phyloP scores from a whole-genome alignment of 2,329 filamentous ascomycete genomes.

The Botrytis deweyae region DNA sequence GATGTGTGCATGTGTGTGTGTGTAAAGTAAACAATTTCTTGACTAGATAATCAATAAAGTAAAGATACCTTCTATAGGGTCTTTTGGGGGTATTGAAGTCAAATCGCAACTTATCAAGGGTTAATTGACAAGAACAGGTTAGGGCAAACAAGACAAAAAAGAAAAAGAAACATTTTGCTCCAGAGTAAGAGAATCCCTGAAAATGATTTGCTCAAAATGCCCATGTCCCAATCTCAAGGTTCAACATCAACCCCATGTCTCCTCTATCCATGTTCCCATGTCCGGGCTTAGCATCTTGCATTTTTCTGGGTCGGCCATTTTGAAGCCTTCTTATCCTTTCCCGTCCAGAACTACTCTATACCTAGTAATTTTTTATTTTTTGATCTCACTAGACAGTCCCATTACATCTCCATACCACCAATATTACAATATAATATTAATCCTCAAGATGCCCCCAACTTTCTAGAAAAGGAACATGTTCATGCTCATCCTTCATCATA shows the following conservation, averaged over 20 bases:
- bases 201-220: constrained; percentile 14
- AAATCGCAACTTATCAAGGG: background rate
- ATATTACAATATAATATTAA: constrained; percentile 12
- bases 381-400: constrained; percentile 11
- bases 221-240: constrained; percentile 11
- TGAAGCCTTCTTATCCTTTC: background rate
- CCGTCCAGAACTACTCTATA: constrained; percentile 8
- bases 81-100: constrained; percentile 12
- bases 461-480: constrained; percentile 12
- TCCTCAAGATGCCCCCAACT: constrained; percentile 17
- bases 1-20: background rate
- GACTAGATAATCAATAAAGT: background rate
- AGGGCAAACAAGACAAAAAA: background rate
- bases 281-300: constrained; percentile 17
- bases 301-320: constrained; percentile 11
- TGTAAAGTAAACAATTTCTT: background rate
- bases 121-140: background rate
- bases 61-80: background rate
- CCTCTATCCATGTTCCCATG: constrained; percentile 7
- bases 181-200: background rate
- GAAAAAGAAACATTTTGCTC: background rate
- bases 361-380: background rate
- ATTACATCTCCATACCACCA: constrained; percentile 12
- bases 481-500: constrained; percentile 11
- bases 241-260: background rate